Conservation (phyloP, 495 filamentous ascomycete species). For the Podospora pseudoanserina region DNA sequence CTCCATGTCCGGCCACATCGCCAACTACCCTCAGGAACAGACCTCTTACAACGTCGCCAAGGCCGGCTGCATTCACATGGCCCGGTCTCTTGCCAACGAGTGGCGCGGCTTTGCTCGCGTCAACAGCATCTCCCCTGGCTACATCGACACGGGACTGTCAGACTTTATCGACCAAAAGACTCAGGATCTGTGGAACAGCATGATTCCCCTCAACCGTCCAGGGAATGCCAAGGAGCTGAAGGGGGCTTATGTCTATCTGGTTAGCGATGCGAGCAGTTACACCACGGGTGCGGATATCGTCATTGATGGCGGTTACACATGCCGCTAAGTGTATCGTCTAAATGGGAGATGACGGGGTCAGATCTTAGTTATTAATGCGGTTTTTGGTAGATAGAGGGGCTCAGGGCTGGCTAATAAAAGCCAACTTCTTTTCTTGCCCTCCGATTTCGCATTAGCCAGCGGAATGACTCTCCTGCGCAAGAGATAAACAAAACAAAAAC, state of each 20-base stretch:
- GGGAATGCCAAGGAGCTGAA: slow-evolving; percentile 80
- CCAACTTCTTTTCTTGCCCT: too few species aligned
- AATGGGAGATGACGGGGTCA: too few species aligned
- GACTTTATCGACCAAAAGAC: slow-evolving; percentile 70
- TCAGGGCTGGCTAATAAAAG: background rate
- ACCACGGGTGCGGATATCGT: slow-evolving; percentile 53
- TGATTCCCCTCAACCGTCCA: slow-evolving; percentile 74
- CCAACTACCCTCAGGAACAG: slow-evolving; percentile 76
- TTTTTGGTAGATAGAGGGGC: background rate
- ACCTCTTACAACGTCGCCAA: slow-evolving; percentile 77
- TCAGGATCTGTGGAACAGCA: slow-evolving; percentile 68
- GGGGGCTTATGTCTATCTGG: slow-evolving; percentile 76
- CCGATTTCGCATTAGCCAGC: too few species aligned
- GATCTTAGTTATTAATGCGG: background rate
- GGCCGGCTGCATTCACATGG: slow-evolving; percentile 52
- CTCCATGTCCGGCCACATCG: slow-evolving; percentile 66
- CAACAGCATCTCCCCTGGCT: slow-evolving; percentile 71
- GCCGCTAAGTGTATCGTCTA: slow-evolving; percentile 23
- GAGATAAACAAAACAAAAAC: background rate
- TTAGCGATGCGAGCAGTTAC: slow-evolving; percentile 63
- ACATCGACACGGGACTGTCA: slow-evolving; percentile 74
- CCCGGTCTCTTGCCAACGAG: slow-evolving; percentile 63
- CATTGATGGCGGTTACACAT: slow-evolving; percentile 55
- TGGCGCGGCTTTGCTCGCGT: slow-evolving; percentile 75
- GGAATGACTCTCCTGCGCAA: too few species aligned